Evolutionary conservation across 2,329 filamentous ascomycete species (phyloP), one percentile per base, ranked within the genome.

Genomic region (Proliferodiscus dingleyae): DNA sequence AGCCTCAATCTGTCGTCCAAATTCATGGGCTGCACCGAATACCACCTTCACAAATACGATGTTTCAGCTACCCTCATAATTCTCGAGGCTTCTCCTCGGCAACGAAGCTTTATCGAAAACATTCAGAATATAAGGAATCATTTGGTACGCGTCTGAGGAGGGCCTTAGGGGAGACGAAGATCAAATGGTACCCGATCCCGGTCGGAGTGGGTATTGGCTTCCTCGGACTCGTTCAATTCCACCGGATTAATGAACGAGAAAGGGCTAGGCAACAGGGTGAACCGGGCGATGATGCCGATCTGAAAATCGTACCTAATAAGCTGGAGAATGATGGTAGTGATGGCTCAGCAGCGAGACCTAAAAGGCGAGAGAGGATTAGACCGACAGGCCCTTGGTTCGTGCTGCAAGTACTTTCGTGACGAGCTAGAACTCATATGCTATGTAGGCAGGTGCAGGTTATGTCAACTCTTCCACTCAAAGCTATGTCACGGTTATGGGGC

Each of bases 171-270:
- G 72, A 75, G 30, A 87, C 83, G 26, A 83, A 78, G 56, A 72
- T 85, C 47, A 76, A 83, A 71, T 88, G 84, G 84, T 80, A 82
- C 63, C 80, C 81, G 7, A 87, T 87, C 50, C 83, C 84, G 11
- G 72, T 87, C 37, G 80, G 75, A 9, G 67, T 87, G 8, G 84
- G 84, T 24, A 78, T 87, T 55, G 80, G 71, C 36, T 83, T 86
- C 57, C 71, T 87, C 1, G 83, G 81, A 21, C 67, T 78, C 28
- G 71, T 78, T 46, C 82, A 87, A 54, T 73, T 85, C 54, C 83
- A 82, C 58, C 75, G 78, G 55, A 72, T 81, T 34, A 75, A 74
- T 49, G 64, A 71, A 33, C 64, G 75, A 22, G 73, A 75, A 47
- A 68, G 71, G 56, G 63, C 64, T 28, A 67, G 60, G 32, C 59